Evolutionary conservation across 768 basidiomycete species (phyloP).

Genomic region (Baorangia bicolor): DNA sequence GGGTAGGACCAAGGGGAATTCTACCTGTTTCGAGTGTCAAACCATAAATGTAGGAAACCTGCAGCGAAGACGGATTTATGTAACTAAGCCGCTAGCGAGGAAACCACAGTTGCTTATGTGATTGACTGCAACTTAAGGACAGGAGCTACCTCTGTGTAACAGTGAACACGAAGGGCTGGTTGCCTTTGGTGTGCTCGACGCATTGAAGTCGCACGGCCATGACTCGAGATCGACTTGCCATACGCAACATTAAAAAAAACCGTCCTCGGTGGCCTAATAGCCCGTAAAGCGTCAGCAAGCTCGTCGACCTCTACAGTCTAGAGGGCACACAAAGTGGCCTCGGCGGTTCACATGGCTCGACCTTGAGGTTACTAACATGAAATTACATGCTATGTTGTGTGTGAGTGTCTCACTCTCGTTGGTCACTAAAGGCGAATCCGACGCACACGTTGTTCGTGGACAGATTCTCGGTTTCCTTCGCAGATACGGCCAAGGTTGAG

Average conservation of each 20-base stretch:
- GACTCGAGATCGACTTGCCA: too few relatives aligned
- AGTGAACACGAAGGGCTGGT: not conserved
- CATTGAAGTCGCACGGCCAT: not conserved
- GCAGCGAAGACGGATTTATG: too few relatives aligned
- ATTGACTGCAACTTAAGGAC: not conserved
- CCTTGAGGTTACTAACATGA: not conserved
- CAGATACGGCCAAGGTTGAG: not conserved
- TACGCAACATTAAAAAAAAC: too few relatives aligned
- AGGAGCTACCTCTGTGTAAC: too few relatives aligned
- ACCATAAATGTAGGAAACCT: not conserved
- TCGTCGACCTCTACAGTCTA: not conserved
- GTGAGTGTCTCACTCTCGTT: too few relatives aligned
- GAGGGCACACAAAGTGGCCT: not conserved
- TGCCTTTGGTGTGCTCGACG: not conserved
- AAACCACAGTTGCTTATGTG: not conserved
- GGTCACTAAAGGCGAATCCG: too few relatives aligned
- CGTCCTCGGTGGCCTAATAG: too few relatives aligned
- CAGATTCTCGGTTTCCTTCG: not conserved
- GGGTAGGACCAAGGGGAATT: not conserved
- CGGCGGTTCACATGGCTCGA: not conserved
- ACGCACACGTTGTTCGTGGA: not conserved
- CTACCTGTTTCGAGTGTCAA: not conserved
- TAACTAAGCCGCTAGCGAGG: too few relatives aligned
- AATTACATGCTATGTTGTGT: not conserved
- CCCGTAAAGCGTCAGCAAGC: not conserved